Base-by-base conservation (phyloP, 2,329 filamentous ascomycete genomes). In the Salinomyces thailandicus region DNA sequence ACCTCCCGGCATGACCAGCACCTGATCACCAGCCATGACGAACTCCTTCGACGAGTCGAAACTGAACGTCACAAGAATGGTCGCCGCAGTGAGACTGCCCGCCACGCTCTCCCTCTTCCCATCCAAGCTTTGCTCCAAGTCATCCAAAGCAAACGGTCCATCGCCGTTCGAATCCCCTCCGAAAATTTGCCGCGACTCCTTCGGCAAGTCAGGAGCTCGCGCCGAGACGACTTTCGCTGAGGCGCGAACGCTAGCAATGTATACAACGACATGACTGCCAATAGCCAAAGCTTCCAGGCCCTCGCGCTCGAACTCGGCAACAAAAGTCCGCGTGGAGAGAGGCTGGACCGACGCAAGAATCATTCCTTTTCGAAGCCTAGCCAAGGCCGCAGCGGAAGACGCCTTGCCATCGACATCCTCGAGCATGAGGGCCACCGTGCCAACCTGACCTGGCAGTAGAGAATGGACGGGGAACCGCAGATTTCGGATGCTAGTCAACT, bases 401-500 rank as follows among this genome's bases (percentile, higher is more conserved):
- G 20, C 56, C 52, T 49, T 41, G 17, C 45, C 45, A 24, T 44
- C n/a, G n/a, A 39, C 32, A 12, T 49, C 46, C 6, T 81, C 49
- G 14, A 61, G 70, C 2, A 81, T 71, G 34, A 96, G 67, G 0
- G 87, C 89, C 36, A 98, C 73, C 0, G 87, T 95, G 1, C 89
- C 91, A 5, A 89, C 86, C 60, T 98, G 89, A 7, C 85, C 85
- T 12, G 79, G 71, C 34, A 79, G 71, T 5, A 96, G 69, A 0
- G 72, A 75, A 31, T 77, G 75, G 0, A 95, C 86, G 0, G 89
- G 85, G 3, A 95, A 67, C 4, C 89, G 77, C 6, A 98, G 67
- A 49, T 94, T 93, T 15, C 89, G 80, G 29, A 95, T 79, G 49
- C 87, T 96, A 30, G 84, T 79, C 36, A 96, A 77, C 29, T 73